phyloP scores from a whole-genome alignment of 2,329 filamentous ascomycete genomes.

The Colletotrichum camelliae region DNA sequence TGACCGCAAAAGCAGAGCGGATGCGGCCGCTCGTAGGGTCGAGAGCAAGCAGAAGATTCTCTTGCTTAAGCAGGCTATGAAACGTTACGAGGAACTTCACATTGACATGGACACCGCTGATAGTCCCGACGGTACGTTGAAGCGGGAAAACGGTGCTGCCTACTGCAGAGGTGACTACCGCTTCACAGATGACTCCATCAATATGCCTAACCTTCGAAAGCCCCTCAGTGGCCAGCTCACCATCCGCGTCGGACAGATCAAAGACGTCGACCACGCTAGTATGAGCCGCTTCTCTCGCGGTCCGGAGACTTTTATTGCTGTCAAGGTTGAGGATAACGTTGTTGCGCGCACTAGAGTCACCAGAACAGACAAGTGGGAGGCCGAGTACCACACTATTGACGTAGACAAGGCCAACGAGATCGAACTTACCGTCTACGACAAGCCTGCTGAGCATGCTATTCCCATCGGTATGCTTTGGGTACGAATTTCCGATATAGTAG shows the following conservation, averaged over 20 bases:
- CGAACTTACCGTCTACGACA: constrained; percentile 97
- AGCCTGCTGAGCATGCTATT: constrained; percentile 85
- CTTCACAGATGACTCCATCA: constrained; percentile 87
- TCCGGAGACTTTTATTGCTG: constrained; percentile 92
- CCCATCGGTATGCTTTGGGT: constrained; percentile 97
- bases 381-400: constrained; percentile 88
- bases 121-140: constrained; percentile 74
- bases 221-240: constrained; percentile 91
- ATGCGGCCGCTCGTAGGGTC: constrained; percentile 86
- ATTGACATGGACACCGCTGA: constrained; percentile 87
- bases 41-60: constrained; percentile 99
- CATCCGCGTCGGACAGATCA: constrained; percentile 85
- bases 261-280: constrained; percentile 92
- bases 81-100: constrained; percentile 96
- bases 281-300: constrained; percentile 84
- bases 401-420: constrained; percentile 99
- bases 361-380: constrained; percentile 87
- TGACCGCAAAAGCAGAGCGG: constrained; percentile 91
- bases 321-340: constrained; percentile 95
- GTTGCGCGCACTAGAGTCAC: constrained; percentile 87
- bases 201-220: constrained; percentile 92
- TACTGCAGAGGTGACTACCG: neutral
- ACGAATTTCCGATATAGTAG: constrained; percentile 93
- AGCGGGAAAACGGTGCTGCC: neutral
- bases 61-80: constrained; percentile 91